Percentiles rank a stretch among this genome's conserved stretches.
These are phyloP conservation scores for Scolecobasidium constrictum DNA, from an alignment of 2,329 filamentous ascomycete species.

Conservation along the genomic window DNA sequence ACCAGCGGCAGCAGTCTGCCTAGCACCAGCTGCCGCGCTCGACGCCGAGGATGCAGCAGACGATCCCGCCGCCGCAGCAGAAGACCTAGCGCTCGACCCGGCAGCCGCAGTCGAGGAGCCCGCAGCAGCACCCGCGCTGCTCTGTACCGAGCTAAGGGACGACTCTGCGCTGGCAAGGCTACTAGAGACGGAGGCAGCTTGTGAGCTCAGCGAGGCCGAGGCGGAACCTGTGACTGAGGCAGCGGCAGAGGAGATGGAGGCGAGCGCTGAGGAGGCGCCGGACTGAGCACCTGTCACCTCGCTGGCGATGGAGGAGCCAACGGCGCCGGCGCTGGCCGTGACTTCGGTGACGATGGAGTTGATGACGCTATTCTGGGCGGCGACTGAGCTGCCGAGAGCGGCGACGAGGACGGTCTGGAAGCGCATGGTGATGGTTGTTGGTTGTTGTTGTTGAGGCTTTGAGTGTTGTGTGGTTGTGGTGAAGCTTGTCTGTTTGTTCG, in stretches of 20 bases:
- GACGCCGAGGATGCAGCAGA: not conserved
- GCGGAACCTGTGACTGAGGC: not conserved
- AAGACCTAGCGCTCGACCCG: not conserved
- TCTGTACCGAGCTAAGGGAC: not conserved
- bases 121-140: not conserved
- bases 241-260: not conserved
- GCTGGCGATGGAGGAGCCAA: not conserved
- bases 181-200: not conserved
- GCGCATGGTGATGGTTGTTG: constrained; percentile 8
- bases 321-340: not conserved
- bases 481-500: too few relatives aligned
- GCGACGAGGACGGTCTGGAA: constrained; percentile 7
- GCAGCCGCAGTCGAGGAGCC: not conserved
- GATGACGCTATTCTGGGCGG: not conserved
- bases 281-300: not conserved
- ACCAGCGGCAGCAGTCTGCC: constrained; percentile 4
- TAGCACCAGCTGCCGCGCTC: not conserved
- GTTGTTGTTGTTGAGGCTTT: not conserved
- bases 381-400: not conserved
- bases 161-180: not conserved
- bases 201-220: too few relatives aligned
- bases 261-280: constrained; percentile 1
- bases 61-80: not conserved
- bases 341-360: not conserved
- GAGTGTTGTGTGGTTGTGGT: not conserved